These are phyloP conservation scores for Apophysomyces ossiformis DNA, from an alignment of 371 early-diverging fungal genomes.

Conservation along the genomic window DNA sequence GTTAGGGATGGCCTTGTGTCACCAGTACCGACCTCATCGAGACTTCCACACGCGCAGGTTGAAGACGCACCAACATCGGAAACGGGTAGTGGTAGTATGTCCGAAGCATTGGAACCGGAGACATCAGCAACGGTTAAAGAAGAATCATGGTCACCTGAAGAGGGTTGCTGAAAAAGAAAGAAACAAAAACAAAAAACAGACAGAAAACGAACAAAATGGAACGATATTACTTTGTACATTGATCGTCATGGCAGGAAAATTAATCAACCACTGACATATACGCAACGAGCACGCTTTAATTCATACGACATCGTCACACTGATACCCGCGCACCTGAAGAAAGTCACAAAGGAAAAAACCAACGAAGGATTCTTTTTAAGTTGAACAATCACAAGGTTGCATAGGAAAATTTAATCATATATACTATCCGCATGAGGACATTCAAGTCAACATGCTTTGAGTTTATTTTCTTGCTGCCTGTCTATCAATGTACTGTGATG, in stretches of 20 bases:
- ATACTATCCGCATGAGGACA: too few relatives aligned
- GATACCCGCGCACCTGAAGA: too few relatives aligned
- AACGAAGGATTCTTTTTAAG: too few relatives aligned
- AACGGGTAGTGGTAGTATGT: not conserved
- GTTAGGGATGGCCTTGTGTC: not conserved
- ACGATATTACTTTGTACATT: conserved; percentile 2
- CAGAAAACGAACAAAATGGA: not conserved
- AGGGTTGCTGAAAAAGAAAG: not conserved
- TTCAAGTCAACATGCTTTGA: too few relatives aligned
- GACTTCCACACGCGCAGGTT: not conserved
- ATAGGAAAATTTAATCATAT: too few relatives aligned
- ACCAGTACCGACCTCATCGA: not conserved
- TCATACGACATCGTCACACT: too few relatives aligned
- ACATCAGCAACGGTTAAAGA: not conserved
- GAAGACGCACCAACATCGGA: not conserved
- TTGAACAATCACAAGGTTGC: too few relatives aligned
- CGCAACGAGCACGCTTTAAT: not conserved
- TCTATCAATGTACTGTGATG: too few relatives aligned
- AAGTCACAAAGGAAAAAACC: too few relatives aligned
- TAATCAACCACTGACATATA: not conserved
- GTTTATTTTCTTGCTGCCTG: too few relatives aligned
- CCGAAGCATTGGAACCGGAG: not conserved
- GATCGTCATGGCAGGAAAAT: conserved; percentile 1
- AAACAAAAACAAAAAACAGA: not conserved
- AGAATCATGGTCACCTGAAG: not conserved